These are phyloP conservation scores for Saccharomyces hybrid DNA, from an alignment of 1,139 yeast species.

Conservation along the genomic window DNA sequence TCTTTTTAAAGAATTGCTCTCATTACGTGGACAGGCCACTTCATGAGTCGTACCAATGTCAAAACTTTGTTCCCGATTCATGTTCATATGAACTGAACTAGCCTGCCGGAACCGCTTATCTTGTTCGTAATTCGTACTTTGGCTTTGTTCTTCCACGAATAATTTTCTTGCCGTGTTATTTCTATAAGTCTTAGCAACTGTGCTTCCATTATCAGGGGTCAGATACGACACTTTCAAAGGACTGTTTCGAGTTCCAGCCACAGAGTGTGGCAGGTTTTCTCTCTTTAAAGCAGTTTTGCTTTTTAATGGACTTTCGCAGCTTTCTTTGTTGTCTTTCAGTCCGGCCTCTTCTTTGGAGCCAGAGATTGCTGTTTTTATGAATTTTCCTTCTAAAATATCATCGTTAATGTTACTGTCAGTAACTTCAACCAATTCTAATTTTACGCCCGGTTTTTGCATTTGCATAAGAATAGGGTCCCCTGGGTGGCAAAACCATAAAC, in stretches of 20 bases:
- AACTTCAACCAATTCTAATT: slow-evolving; percentile 39
- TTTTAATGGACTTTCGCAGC: background rate
- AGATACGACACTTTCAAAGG: background rate
- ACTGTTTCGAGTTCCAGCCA: background rate
- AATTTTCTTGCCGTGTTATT: slow-evolving; percentile 3
- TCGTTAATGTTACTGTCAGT: slow-evolving; percentile 33
- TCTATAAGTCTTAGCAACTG: background rate
- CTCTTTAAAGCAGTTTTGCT: background rate
- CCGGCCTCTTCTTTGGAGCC: background rate
- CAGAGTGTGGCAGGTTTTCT: background rate
- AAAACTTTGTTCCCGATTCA: background rate
- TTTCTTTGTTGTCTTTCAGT: background rate
- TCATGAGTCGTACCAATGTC: background rate
- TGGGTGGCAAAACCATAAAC: slow-evolving; percentile 42
- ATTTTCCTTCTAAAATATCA: background rate
- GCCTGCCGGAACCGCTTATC: background rate
- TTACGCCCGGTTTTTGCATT: slow-evolving; percentile 19
- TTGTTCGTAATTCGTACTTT: background rate
- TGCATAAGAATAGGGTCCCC: slow-evolving; percentile 53
- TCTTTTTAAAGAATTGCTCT: background rate
- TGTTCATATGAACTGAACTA: background rate
- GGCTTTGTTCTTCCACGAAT: slow-evolving; percentile 5
- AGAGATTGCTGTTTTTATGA: background rate
- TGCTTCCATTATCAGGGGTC: background rate
- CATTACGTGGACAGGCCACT: background rate